Evolutionary conservation across 2,329 filamentous ascomycete species (phyloP).

Genomic region (Colletotrichum scovillei): DNA sequence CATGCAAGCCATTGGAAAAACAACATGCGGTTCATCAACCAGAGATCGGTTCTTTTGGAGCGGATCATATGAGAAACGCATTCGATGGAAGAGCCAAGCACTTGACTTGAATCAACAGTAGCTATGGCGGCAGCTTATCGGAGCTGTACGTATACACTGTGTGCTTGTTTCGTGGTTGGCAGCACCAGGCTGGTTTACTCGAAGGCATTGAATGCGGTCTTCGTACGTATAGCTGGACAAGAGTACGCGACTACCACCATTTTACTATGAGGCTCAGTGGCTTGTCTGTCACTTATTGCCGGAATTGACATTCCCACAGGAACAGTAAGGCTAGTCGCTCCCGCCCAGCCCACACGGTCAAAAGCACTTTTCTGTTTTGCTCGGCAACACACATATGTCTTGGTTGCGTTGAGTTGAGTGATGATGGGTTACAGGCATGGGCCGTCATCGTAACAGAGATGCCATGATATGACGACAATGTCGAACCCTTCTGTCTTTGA

Average conservation of each 20-base stretch:
- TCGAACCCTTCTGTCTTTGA: conserved; percentile 22
- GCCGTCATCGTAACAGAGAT: conserved; percentile 23
- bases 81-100: conserved; percentile 1
- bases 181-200: not conserved
- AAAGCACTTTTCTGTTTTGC: not conserved
- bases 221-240: not conserved
- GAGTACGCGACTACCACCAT: not conserved
- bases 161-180: not conserved
- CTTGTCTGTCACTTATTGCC: conserved; percentile 7
- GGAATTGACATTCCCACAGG: not conserved
- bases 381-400: not conserved
- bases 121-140: not conserved
- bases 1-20: conserved; percentile 2
- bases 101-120: not conserved
- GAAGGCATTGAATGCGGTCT: not conserved
- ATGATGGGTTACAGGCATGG: conserved; percentile 4
- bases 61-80: not conserved
- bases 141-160: not conserved
- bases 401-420: not conserved
- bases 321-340: not conserved
- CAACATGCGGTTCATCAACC: not conserved
- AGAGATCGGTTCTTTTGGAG: not conserved
- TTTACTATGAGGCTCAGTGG: conserved; percentile 11
- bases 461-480: conserved; percentile 33
- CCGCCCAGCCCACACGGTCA: not conserved